Conservation (phyloP, 192 early-diverging fungal species). For the Irineochytrium annulatum region DNA sequence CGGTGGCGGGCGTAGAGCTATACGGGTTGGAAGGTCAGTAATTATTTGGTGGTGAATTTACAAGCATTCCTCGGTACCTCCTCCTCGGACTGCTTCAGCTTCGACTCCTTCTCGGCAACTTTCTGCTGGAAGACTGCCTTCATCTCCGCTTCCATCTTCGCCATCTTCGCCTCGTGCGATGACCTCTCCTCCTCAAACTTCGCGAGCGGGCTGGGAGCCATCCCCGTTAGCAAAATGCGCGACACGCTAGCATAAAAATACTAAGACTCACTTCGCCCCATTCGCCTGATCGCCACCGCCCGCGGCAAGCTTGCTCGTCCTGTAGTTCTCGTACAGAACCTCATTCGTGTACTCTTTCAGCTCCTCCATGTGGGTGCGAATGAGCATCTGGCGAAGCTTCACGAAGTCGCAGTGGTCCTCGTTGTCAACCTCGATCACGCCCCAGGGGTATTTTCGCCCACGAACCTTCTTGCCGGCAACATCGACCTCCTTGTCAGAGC, state of each 20-base stretch:
- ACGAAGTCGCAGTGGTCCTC: conserved; percentile 61
- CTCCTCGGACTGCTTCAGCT: conserved; percentile 96
- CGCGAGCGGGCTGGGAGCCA: conserved; percentile 30
- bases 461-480: conserved; percentile 51
- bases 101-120: conserved; percentile 97
- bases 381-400: conserved; percentile 55
- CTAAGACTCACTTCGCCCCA: conserved; percentile 16
- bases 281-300: conserved; percentile 27
- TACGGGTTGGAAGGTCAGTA: not conserved
- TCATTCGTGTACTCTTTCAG: conserved; percentile 61
- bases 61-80: conserved; percentile 44
- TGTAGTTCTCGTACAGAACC: conserved; percentile 60
- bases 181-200: conserved; percentile 89
- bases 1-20: conserved; percentile 90
- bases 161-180: conserved; percentile 90
- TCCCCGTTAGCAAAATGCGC: not conserved
- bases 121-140: conserved; percentile 97
- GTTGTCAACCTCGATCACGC: conserved; percentile 59
- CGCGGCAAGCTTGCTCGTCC: conserved; percentile 45
- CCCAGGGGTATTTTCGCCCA: conserved; percentile 61
- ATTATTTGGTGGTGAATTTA: not conserved
- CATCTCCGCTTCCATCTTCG: conserved; percentile 99
- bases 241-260: not conserved
- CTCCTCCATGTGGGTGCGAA: conserved; percentile 79
- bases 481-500: conserved; percentile 54